A percentile compares a stretch with the other conserved stretches of the same genome.
Conservation (phyloP, 148 eudicot species). For the Diospyros kaki region DNA sequence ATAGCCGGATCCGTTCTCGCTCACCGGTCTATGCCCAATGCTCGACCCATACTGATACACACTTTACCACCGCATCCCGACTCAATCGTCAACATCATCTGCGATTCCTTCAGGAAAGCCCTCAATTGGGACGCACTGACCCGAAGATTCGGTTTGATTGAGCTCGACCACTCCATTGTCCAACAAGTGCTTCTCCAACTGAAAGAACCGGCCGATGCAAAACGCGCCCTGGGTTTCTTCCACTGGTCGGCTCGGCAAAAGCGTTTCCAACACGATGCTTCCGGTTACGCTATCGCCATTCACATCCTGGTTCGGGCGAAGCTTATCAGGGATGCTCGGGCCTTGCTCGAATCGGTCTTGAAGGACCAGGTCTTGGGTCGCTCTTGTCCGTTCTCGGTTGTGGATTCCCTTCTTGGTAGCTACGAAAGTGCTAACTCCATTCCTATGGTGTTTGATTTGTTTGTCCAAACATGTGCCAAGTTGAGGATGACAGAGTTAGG, state of each 20-base stretch:
- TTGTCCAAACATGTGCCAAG: conserved; percentile 74
- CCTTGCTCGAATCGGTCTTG: conserved; percentile 61
- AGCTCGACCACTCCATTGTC: conserved; percentile 31
- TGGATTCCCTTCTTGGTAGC: conserved; percentile 48
- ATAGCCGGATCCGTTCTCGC: background rate
- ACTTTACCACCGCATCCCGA: conserved; percentile 4
- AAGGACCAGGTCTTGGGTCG: conserved; percentile 13
- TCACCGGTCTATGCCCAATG: background rate
- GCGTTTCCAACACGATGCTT: conserved; percentile 39
- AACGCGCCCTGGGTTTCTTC: conserved; percentile 65
- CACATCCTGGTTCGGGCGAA: conserved; percentile 58
- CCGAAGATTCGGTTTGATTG: conserved; percentile 29
- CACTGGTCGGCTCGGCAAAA: conserved; percentile 67
- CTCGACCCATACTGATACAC: background rate
- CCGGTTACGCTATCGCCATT: conserved; percentile 50
- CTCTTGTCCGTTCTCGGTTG: conserved; percentile 26
- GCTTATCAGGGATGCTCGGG: conserved; percentile 59
- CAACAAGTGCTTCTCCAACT: conserved; percentile 56
- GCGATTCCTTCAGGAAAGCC: conserved; percentile 54
- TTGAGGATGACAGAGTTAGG: conserved; percentile 53
- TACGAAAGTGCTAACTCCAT: conserved; percentile 39
- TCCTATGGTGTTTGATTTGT: conserved; percentile 76
- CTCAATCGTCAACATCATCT: conserved; percentile 33
- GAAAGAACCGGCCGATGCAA: conserved; percentile 64
- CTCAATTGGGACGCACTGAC: conserved; percentile 53